Evolutionary conservation across 805 yeast genomes (phyloP), one percentile per base, ranked within the genome.

Genomic region (Hanseniaspora valbyensis): DNA sequence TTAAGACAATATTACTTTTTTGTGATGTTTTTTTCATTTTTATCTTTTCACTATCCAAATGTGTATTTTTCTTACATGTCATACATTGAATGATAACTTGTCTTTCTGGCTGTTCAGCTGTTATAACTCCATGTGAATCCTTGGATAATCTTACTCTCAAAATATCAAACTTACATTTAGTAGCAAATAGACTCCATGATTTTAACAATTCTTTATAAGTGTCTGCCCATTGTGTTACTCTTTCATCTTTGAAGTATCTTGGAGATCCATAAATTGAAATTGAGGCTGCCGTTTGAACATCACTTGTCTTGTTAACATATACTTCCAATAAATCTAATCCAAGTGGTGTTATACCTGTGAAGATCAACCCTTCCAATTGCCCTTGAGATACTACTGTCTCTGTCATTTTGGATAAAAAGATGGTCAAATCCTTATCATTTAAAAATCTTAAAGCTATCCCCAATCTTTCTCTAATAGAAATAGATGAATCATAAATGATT

Each of bases 361-460:
- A 67, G 16, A 89, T 78, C 38, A 90, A 69, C 1, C 97, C 97
- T 64, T 90, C 97, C 29, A 90, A 69, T 56, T 90, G 95, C 6
- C 98, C 98, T 50, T 76, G 71, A 2, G 68, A 64, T 12, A 85
- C 80, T 2, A 85, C 95, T 2, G 77, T 72, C 9, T 80, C 80
- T 0, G 90, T 79, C 0, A 89, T 71, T 38, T 83, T 66, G 50
- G 78, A 76, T 56, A 90, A 69, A 64, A 85, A 90, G 10, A 77
- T 73, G 6, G 81, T 76, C 55, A 90, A 68, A 55, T 84, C 95
- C 42, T 77, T 72, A 61, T 88, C 96, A 1, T 89, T 78, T 30
- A 90, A 67, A 58, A 85, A 90, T 44, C 96, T 71, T 22, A 90
- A 69, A 0, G 97, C 96, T 25, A 90, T 90, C 1, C 96, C 96